Evolutionary conservation across 2,329 filamentous ascomycete genomes (phyloP).

Genomic region (Botrytis deweyae): DNA sequence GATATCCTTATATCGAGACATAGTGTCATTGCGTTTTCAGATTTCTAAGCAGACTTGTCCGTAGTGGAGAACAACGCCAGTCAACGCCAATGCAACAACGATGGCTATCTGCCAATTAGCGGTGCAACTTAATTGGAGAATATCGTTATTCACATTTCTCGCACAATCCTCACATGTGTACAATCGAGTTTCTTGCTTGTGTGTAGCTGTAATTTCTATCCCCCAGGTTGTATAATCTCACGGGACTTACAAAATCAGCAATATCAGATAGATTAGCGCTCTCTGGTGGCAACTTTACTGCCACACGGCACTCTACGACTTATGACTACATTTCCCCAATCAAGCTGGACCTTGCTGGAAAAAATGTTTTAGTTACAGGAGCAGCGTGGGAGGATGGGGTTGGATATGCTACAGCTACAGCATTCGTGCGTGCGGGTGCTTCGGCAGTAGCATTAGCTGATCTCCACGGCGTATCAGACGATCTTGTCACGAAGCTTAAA

Average conservation of each 20-base stretch:
- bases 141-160: neutral
- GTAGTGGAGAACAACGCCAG: neutral
- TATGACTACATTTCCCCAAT: conserved; percentile 15
- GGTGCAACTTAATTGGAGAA: neutral
- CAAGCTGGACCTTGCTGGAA: conserved; percentile 3
- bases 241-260: neutral
- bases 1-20: neutral
- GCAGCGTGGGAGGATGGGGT: conserved; percentile 19
- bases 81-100: neutral
- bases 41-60: neutral
- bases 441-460: conserved; percentile 17
- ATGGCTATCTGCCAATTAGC: neutral
- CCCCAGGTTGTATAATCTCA: neutral
- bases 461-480: neutral
- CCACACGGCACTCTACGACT: conserved; percentile 3
- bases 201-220: neutral
- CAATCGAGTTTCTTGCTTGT: neutral
- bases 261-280: conserved; percentile 6
- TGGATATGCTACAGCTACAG: conserved; percentile 18
- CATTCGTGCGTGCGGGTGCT: conserved; percentile 15
- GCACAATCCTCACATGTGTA: neutral
- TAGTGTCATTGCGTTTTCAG: neutral
- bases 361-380: conserved; percentile 10
- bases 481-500: neutral
- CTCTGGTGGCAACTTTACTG: conserved; percentile 10